These are phyloP conservation scores for Torulaspora quercuum DNA, from an alignment of 805 yeast genomes.

Conservation along the genomic window DNA sequence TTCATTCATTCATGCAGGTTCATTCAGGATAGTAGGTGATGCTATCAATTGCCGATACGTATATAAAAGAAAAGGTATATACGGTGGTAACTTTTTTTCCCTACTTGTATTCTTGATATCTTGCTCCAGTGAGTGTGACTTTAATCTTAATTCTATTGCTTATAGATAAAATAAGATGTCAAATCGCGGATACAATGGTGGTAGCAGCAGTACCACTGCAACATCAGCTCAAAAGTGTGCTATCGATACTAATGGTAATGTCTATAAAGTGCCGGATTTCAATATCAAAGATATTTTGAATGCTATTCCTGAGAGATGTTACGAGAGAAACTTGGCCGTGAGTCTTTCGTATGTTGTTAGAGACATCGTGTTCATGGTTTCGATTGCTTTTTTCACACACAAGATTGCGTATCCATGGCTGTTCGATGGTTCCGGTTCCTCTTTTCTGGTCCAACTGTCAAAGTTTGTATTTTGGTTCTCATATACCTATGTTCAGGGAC, in stretches of 20 bases:
- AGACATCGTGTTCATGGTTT: conserved; percentile 51
- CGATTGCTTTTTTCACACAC: conserved; percentile 48
- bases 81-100: too few species aligned
- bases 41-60: too few species aligned
- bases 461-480: conserved; percentile 59
- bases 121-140: too few species aligned
- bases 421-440: conserved; percentile 7
- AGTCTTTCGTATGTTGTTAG: conserved; percentile 66
- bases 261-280: conserved; percentile 69
- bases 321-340: conserved; percentile 53
- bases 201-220: conserved; percentile 14
- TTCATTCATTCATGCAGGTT: too few species aligned
- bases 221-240: conserved; percentile 37
- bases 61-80: too few species aligned
- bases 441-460: conserved; percentile 19
- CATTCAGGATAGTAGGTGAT: too few species aligned
- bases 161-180: too few species aligned
- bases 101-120: too few species aligned
- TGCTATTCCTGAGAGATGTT: conserved; percentile 73
- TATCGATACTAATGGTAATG: conserved; percentile 59
- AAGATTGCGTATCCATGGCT: conserved; percentile 17
- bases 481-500: conserved; percentile 54
- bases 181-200: too few species aligned
- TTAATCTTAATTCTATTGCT: too few species aligned
- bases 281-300: conserved; percentile 69